Percentiles rank a stretch among this genome's conserved stretches.
Conservation (phyloP, 2,329 filamentous ascomycete species). For the Pyrenochaeta sp. region DNA sequence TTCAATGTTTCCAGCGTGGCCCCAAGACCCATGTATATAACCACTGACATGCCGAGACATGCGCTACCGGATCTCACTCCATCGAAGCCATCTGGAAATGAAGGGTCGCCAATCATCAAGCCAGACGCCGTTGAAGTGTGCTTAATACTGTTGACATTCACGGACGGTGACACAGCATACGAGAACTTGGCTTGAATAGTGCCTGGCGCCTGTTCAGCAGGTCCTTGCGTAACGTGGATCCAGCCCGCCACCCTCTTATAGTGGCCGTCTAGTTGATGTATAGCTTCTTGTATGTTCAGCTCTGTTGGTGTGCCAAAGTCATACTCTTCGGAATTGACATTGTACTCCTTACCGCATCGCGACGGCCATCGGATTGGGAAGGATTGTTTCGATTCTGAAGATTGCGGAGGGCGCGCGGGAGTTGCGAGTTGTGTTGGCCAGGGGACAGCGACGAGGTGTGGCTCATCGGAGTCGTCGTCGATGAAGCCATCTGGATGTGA, state of each 20-base stretch:
- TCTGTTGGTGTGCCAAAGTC: slow-evolving; percentile 34
- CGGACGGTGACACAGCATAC: slow-evolving; percentile 48
- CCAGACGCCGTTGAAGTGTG: slow-evolving; percentile 32
- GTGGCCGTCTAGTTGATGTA: slow-evolving; percentile 42
- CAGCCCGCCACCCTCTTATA: slow-evolving; percentile 50
- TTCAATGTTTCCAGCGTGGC: slow-evolving; percentile 45
- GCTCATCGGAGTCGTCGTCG: slow-evolving; percentile 21
- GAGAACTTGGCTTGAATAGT: slow-evolving; percentile 48
- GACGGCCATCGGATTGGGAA: slow-evolving; percentile 49
- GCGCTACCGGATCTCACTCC: slow-evolving; percentile 33
- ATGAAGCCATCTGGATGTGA: slow-evolving; percentile 21
- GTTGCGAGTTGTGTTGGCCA: slow-evolving; percentile 25
- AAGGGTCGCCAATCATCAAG: slow-evolving; percentile 38
- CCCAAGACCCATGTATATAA: slow-evolving; percentile 48
- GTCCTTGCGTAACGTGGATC: slow-evolving; percentile 48
- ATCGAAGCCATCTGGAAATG: slow-evolving; percentile 34
- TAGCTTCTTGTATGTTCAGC: slow-evolving; percentile 38
- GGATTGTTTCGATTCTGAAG: slow-evolving; percentile 22
- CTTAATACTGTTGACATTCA: slow-evolving; percentile 41
- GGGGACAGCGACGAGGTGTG: slow-evolving; percentile 18
- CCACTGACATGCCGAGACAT: slow-evolving; percentile 50
- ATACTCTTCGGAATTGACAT: slow-evolving; percentile 40
- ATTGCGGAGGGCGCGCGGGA: slow-evolving; percentile 20
- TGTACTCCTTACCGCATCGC: slow-evolving; percentile 46
- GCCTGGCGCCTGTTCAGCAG: slow-evolving; percentile 42